These are phyloP conservation scores for Podila clonocystis DNA, from an alignment of 192 early-diverging fungal species.

Conservation along the genomic window DNA sequence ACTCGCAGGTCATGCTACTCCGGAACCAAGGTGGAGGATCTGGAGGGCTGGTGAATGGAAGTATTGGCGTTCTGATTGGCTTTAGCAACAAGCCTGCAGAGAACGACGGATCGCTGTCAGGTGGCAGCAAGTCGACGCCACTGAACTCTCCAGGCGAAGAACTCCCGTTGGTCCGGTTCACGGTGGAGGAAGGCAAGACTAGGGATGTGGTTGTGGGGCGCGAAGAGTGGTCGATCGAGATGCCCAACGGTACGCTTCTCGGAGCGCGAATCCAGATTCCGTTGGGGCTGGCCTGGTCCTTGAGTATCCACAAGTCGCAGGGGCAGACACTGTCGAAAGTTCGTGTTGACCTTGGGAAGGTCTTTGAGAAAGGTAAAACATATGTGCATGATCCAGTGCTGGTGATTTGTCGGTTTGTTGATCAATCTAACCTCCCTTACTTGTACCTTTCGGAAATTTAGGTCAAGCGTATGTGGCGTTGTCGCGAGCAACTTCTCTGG, in stretches of 20 bases:
- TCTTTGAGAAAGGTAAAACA: conserved; percentile 77
- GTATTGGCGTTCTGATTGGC: conserved; percentile 65
- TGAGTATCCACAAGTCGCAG: conserved; percentile 90
- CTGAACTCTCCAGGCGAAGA: conserved; percentile 27
- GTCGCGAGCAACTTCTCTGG: conserved; percentile 76
- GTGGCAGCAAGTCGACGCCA: conserved; percentile 8
- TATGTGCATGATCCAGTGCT: not conserved
- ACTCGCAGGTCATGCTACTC: conserved; percentile 88
- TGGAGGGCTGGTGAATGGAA: conserved; percentile 76
- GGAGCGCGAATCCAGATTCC: conserved; percentile 66
- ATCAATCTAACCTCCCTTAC: not conserved
- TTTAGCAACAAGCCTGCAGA: conserved; percentile 19
- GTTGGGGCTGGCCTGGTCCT: conserved; percentile 84
- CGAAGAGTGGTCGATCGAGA: conserved; percentile 65
- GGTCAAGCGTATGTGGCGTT: conserved; percentile 89
- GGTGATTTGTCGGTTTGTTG: conserved; percentile 1
- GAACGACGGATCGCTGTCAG: conserved; percentile 11
- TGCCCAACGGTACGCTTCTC: conserved; percentile 43
- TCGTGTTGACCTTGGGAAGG: conserved; percentile 75
- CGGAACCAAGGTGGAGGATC: conserved; percentile 66
- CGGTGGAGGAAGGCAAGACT: conserved; percentile 36
- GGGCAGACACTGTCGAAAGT: conserved; percentile 86
- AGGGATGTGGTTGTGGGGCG: conserved; percentile 60
- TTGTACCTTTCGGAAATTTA: not conserved
- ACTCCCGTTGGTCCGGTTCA: conserved; percentile 54